A percentile compares a stretch with the other conserved stretches of the same genome.
Conservation (phyloP, 306 rosid genomes). For the Dryas alaskensis region DNA sequence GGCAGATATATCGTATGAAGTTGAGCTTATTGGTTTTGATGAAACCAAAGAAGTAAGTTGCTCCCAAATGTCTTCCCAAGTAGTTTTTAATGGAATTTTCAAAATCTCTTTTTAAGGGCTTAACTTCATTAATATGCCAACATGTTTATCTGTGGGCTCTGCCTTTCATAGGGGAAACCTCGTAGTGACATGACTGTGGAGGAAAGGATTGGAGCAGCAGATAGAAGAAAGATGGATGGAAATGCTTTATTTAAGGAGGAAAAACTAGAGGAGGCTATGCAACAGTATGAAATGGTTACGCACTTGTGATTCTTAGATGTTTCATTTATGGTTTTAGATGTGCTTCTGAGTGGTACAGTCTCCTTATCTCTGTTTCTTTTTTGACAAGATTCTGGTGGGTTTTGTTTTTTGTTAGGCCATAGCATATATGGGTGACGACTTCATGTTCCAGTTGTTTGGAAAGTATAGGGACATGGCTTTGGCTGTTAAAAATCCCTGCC, state of each 20-base stretch:
- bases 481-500: constrained; percentile 95
- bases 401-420: constrained; percentile 54
- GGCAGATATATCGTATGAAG: constrained; percentile 92
- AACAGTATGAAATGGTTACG: constrained; percentile 94
- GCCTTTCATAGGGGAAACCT: constrained; percentile 66
- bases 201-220: constrained; percentile 90
- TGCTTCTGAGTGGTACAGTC: not conserved
- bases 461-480: constrained; percentile 90
- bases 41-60: constrained; percentile 77
- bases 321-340: constrained; percentile 8
- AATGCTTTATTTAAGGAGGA: constrained; percentile 80
- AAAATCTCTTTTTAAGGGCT: constrained; percentile 1
- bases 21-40: constrained; percentile 90
- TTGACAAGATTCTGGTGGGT: constrained; percentile 19
- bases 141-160: constrained; percentile 1
- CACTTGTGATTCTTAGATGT: constrained; percentile 37
- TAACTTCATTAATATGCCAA: constrained; percentile 35
- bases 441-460: constrained; percentile 96
- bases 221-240: constrained; percentile 89
- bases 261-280: constrained; percentile 96
- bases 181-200: constrained; percentile 96
- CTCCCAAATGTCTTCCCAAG: constrained; percentile 2
- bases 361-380: not conserved
- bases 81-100: not conserved
- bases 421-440: constrained; percentile 92